Evolutionary conservation across 805 yeast genomes (phyloP).

Genomic region (Metschnikowia matae): DNA sequence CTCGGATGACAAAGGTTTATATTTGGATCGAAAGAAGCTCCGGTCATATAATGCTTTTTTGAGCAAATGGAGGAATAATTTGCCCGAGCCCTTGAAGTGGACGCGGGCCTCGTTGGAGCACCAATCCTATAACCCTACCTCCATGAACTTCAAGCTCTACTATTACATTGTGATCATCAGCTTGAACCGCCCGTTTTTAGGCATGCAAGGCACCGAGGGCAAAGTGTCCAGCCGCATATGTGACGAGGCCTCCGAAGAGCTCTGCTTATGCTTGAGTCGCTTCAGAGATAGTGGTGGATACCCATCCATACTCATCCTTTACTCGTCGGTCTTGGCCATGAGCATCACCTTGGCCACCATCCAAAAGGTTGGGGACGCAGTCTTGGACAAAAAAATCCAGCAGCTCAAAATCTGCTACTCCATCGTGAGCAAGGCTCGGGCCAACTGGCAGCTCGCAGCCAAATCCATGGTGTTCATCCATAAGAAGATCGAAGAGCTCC

Average conservation of each 20-base stretch:
- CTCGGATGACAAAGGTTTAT: slow-evolving; percentile 11
- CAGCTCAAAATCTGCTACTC: slow-evolving; percentile 11
- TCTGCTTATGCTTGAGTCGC: slow-evolving; percentile 10
- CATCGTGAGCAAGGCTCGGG: slow-evolving; percentile 13
- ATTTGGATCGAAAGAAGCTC: slow-evolving; percentile 10
- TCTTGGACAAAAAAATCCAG: slow-evolving; percentile 1
- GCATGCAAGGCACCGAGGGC: slow-evolving; percentile 2
- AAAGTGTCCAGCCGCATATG: slow-evolving; percentile 9
- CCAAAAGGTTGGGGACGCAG: slow-evolving; percentile 2
- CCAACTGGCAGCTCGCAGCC: slow-evolving; percentile 17
- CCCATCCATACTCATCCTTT: slow-evolving; percentile 14
- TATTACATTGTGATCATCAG: slow-evolving; percentile 17
- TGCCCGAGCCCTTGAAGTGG: slow-evolving; percentile 16
- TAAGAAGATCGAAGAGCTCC: slow-evolving; percentile 10
- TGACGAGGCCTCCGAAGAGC: slow-evolving; percentile 13
- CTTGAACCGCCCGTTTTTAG: slow-evolving; percentile 14
- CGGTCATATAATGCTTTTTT: slow-evolving; percentile 11
- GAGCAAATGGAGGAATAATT: slow-evolving; percentile 12
- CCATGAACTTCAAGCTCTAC: slow-evolving; percentile 15
- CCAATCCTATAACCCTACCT: slow-evolving; percentile 16
- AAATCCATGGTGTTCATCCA: slow-evolving; percentile 13
- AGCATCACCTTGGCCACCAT: slow-evolving; percentile 12
- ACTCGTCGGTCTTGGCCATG: slow-evolving; percentile 15
- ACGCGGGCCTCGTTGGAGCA: slow-evolving; percentile 7
- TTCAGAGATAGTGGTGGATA: slow-evolving; percentile 10